phyloP scores from a whole-genome alignment of 2,329 filamentous ascomycete species.

The Stagonosporopsis tanaceti region DNA sequence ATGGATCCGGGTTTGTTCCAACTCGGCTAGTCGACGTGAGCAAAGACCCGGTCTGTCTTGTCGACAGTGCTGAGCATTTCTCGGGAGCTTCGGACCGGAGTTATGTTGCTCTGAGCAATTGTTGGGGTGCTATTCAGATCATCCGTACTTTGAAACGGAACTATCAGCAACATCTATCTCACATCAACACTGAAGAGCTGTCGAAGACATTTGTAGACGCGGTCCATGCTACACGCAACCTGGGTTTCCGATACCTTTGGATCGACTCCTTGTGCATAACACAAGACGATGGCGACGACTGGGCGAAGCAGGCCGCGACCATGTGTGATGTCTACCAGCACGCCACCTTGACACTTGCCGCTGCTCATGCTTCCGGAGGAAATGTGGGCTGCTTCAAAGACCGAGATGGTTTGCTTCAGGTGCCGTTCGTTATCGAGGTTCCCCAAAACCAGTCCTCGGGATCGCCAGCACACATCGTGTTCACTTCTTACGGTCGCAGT shows the following conservation, averaged over 20 bases:
- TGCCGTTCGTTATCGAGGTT: slow-evolving; percentile 27
- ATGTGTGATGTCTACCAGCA: slow-evolving; percentile 39
- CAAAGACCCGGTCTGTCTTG: not conserved
- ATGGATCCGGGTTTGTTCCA: not conserved
- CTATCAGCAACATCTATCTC: slow-evolving; percentile 8
- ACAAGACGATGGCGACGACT: slow-evolving; percentile 33
- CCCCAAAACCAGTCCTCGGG: slow-evolving; percentile 12
- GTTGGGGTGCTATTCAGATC: slow-evolving; percentile 30
- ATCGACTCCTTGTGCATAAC: slow-evolving; percentile 35
- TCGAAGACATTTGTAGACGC: not conserved
- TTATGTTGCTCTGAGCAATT: slow-evolving; percentile 34
- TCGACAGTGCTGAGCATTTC: not conserved
- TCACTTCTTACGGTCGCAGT: slow-evolving; percentile 14
- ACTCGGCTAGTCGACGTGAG: not conserved
- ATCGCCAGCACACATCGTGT: not conserved
- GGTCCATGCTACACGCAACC: not conserved
- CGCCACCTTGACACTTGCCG: slow-evolving; percentile 32
- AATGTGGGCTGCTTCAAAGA: slow-evolving; percentile 31
- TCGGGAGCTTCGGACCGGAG: slow-evolving; percentile 8
- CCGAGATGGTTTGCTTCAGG: slow-evolving; percentile 29
- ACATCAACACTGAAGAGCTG: not conserved
- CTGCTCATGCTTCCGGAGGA: slow-evolving; percentile 30
- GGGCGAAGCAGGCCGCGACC: slow-evolving; percentile 32
- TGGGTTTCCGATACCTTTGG: slow-evolving; percentile 27
- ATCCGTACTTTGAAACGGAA: slow-evolving; percentile 30